Evolutionary conservation across 495 filamentous ascomycete genomes (phyloP).

Genomic region (Aspergillus bertholletiae): DNA sequence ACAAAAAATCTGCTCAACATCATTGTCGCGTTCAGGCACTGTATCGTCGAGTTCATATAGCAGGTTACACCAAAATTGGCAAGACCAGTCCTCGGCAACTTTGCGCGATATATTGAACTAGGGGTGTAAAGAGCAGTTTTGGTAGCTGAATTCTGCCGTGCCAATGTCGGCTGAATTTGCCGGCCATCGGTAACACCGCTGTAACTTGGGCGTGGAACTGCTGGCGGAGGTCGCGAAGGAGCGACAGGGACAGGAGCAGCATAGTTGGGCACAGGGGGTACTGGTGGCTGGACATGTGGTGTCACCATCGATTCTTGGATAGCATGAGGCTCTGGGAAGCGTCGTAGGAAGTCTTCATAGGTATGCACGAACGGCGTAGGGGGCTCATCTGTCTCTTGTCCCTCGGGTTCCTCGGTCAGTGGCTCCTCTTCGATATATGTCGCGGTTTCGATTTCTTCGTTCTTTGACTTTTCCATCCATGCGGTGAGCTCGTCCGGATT

Average conservation of each 20-base stretch:
- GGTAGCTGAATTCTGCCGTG: slow-evolving; percentile 42
- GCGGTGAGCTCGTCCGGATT: slow-evolving; percentile 58
- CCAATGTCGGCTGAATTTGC: slow-evolving; percentile 49
- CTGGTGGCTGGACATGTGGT: slow-evolving; percentile 23
- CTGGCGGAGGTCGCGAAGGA: slow-evolving; percentile 70
- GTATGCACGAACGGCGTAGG: slow-evolving; percentile 46
- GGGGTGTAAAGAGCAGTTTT: slow-evolving; percentile 45
- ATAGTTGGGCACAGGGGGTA: slow-evolving; percentile 29
- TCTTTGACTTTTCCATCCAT: slow-evolving; percentile 58
- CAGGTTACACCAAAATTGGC: slow-evolving; percentile 78
- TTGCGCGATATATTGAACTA: slow-evolving; percentile 37
- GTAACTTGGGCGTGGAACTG: slow-evolving; percentile 80
- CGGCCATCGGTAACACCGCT: slow-evolving; percentile 76
- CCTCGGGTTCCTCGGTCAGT: slow-evolving; percentile 35
- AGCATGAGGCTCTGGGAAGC: slow-evolving; percentile 69
- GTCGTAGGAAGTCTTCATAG: slow-evolving; percentile 76
- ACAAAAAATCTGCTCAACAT: slow-evolving; percentile 68
- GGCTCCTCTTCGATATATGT: slow-evolving; percentile 39
- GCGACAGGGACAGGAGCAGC: slow-evolving; percentile 40
- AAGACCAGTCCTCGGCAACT: slow-evolving; percentile 69
- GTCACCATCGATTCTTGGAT: slow-evolving; percentile 74
- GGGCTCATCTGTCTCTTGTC: slow-evolving; percentile 26
- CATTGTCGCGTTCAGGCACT: slow-evolving; percentile 74
- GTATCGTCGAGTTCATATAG: slow-evolving; percentile 87
- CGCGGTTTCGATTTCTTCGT: slow-evolving; percentile 47